These are phyloP conservation scores for Sugiyamaella valdiviana DNA, from an alignment of 805 yeast genomes.

Conservation along the genomic window DNA sequence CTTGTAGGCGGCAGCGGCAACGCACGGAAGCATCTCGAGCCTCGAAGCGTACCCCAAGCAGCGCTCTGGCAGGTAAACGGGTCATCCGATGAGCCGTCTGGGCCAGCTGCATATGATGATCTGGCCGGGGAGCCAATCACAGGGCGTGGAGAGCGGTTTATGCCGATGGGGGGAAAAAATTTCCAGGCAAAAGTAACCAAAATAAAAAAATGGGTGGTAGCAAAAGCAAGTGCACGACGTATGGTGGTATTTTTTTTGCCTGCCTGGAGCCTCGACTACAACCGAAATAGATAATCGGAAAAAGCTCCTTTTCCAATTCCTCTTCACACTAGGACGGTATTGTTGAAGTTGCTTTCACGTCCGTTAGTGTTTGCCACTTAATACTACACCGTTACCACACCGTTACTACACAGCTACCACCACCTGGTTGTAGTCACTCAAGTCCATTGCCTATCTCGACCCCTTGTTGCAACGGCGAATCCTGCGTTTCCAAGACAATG, in stretches of 20 bases:
- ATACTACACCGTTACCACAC: too few relatives aligned
- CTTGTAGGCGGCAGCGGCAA: too few relatives aligned
- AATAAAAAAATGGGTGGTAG: background rate
- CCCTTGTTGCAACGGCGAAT: background rate
- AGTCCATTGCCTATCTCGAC: background rate
- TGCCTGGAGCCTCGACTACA: background rate
- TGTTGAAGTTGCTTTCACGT: background rate
- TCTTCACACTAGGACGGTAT: background rate
- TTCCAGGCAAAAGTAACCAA: background rate
- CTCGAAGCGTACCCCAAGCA: too few relatives aligned
- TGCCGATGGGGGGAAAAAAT: background rate
- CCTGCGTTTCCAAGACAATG: background rate
- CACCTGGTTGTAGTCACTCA: background rate
- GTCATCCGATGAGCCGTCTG: background rate
- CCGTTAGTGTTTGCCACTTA: background rate
- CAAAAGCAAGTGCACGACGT: background rate
- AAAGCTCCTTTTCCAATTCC: background rate
- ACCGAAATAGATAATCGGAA: background rate
- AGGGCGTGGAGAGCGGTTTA: background rate
- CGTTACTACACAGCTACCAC: too few relatives aligned
- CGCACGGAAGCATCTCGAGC: too few relatives aligned
- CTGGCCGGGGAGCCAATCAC: background rate
- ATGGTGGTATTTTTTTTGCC: background rate
- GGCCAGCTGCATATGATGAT: background rate
- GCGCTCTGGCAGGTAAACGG: too few relatives aligned